Evolutionary conservation across 164 flowering plant species (phyloP).

Genomic region (Brasenia schreberi): DNA sequence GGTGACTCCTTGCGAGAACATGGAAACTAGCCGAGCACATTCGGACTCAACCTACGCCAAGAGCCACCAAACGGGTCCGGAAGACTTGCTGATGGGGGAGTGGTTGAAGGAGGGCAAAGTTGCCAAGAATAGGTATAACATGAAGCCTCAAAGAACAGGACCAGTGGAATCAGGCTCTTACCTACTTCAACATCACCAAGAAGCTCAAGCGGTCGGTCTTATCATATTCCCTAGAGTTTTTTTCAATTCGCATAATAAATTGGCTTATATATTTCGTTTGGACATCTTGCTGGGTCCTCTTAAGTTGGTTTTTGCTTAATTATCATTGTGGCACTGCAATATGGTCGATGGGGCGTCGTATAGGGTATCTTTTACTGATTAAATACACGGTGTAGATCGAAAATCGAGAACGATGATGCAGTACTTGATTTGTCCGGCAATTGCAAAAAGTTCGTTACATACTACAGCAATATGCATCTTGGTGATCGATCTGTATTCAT

Average conservation of each 20-base stretch:
- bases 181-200: constrained; percentile 15
- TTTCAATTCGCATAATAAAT: background rate
- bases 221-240: constrained; percentile 3
- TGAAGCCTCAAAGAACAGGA: constrained; percentile 9
- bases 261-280: no score
- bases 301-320: no score
- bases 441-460: no score
- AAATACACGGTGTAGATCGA: no score
- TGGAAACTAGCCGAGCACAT: constrained; percentile 9
- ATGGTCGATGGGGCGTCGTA: no score
- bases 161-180: constrained; percentile 11
- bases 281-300: no score
- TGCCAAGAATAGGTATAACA: constrained; percentile 8
- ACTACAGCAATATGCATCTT: no score
- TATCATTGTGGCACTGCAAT: no score
- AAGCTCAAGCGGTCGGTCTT: constrained; percentile 6
- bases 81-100: constrained; percentile 4
- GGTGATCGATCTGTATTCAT: no score
- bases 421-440: no score
- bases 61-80: constrained; percentile 5
- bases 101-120: constrained; percentile 3
- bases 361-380: no score
- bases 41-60: constrained; percentile 1
- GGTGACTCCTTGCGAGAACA: constrained; percentile 4
- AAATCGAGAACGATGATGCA: no score